A percentile compares a stretch with the other conserved stretches of the same genome.
Conservation (phyloP, 2,329 filamentous ascomycete species). For the Cordyceps tenuipes region DNA sequence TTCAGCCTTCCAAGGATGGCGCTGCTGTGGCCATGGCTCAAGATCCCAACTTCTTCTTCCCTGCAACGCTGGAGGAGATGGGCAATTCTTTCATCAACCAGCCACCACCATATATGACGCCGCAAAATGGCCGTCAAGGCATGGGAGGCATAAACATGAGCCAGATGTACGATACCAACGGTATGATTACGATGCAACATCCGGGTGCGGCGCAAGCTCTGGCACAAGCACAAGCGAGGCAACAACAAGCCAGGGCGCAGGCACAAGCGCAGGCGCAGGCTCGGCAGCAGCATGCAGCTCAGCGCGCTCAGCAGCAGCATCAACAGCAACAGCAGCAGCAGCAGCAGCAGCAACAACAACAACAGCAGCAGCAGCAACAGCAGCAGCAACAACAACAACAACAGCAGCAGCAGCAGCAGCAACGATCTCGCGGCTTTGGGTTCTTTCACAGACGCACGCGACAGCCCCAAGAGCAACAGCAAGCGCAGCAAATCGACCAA, state of each 20-base stretch:
- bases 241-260: slow-evolving; percentile 22
- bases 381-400: slow-evolving; percentile 24
- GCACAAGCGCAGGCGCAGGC: slow-evolving; percentile 20
- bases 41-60: slow-evolving; percentile 42
- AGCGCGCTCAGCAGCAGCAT: slow-evolving; percentile 20
- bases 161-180: slow-evolving; percentile 35
- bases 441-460: slow-evolving; percentile 18
- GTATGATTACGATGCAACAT: slow-evolving; percentile 31
- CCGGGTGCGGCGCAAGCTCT: slow-evolving; percentile 22
- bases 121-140: slow-evolving; percentile 33
- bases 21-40: slow-evolving; percentile 25
- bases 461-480: slow-evolving; percentile 18
- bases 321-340: slow-evolving; percentile 29
- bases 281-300: slow-evolving; percentile 14
- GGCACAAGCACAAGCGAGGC: slow-evolving; percentile 21
- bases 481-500: slow-evolving; percentile 38
- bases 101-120: slow-evolving; percentile 63
- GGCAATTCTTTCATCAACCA: slow-evolving; percentile 67
- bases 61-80: slow-evolving; percentile 52
- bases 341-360: slow-evolving; percentile 17
- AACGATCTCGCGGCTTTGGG: slow-evolving; percentile 24
- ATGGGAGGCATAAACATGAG: slow-evolving; percentile 35
- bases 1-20: slow-evolving; percentile 27
- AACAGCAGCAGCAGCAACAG: slow-evolving; percentile 25
- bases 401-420: too few relatives aligned